phyloP scores from a whole-genome alignment of 2,329 filamentous ascomycete species.

The Pseudogymnoascus sp. region DNA sequence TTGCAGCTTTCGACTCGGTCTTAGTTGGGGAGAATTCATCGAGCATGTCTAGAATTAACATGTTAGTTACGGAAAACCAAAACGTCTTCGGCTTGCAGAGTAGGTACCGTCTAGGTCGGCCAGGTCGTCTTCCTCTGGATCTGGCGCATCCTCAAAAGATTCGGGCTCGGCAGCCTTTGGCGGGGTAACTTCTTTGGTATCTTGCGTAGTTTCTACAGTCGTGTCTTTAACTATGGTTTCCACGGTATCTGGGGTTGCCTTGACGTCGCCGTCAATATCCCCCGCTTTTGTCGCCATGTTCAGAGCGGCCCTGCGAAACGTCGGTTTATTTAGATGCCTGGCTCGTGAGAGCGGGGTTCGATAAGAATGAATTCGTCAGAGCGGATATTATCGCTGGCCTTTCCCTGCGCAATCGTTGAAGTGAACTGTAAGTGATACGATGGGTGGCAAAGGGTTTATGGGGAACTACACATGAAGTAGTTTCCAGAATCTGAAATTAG shows the following conservation, averaged over 20 bases:
- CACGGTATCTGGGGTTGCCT: not conserved
- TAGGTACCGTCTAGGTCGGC: constrained; percentile 80
- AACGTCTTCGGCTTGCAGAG: not conserved
- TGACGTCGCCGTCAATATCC: constrained; percentile 1
- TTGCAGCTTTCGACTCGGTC: constrained; percentile 39
- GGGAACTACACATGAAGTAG: not conserved
- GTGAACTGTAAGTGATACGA: not conserved
- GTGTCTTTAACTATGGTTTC: not conserved
- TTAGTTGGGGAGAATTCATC: constrained; percentile 75
- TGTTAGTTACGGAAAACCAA: not conserved
- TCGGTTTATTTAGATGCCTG: not conserved
- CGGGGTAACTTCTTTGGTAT: not conserved
- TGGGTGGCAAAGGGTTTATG: not conserved
- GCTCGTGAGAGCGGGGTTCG: not conserved
- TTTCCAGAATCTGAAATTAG: not conserved
- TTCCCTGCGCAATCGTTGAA: not conserved
- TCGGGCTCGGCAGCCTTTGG: not conserved
- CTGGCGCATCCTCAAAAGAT: constrained; percentile 54
- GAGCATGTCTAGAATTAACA: constrained; percentile 62
- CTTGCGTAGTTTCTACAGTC: not conserved
- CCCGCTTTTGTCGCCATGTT: constrained; percentile 3
- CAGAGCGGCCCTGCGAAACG: not conserved
- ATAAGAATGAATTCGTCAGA: not conserved
- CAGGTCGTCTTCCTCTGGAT: constrained; percentile 86
- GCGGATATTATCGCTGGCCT: not conserved